A percentile compares a stretch with the other conserved stretches of the same genome.
Conservation (phyloP, 768 basidiomycete species). For the Macrolepiota albuminosa region DNA sequence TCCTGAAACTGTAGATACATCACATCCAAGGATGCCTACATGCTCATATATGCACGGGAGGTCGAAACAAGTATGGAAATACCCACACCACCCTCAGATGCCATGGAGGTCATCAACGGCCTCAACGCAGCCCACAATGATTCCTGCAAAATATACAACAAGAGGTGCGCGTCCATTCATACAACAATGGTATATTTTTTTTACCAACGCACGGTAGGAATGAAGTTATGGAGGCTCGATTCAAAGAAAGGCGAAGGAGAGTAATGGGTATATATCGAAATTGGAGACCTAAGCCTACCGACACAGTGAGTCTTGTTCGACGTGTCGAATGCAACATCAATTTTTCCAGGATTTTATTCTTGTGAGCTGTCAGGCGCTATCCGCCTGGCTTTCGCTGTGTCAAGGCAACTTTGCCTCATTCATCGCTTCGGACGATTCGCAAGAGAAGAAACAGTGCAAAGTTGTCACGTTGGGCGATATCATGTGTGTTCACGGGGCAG, state of each 20-base stretch:
- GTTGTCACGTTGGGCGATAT: constrained; percentile 41
- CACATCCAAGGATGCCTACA: constrained; percentile 86
- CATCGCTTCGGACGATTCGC: constrained; percentile 1
- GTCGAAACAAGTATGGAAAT: background rate
- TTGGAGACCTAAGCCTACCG: constrained; percentile 49
- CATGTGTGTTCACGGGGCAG: constrained; percentile 53
- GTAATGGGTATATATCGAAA: constrained; percentile 57
- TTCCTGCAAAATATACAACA: constrained; percentile 44
- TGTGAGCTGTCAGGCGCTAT: constrained; percentile 55
- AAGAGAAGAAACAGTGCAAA: constrained; percentile 9
- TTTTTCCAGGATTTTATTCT: constrained; percentile 45
- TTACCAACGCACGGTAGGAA: constrained; percentile 30
- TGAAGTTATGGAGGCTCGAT: constrained; percentile 34
- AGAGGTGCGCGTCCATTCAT: constrained; percentile 32
- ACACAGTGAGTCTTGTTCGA: constrained; percentile 36
- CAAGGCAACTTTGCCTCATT: constrained; percentile 20
- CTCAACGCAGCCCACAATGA: constrained; percentile 54
- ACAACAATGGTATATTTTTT: background rate
- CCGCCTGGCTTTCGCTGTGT: constrained; percentile 51
- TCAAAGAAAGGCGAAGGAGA: constrained; percentile 44
- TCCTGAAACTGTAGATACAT: constrained; percentile 36
- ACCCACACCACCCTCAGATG: constrained; percentile 46
- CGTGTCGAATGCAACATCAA: background rate
- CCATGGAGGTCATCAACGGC: constrained; percentile 44
- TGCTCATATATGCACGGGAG: constrained; percentile 79